Evolutionary conservation across 2,329 filamentous ascomycete genomes (phyloP).

Genomic region (Alternaria incomplexa): DNA sequence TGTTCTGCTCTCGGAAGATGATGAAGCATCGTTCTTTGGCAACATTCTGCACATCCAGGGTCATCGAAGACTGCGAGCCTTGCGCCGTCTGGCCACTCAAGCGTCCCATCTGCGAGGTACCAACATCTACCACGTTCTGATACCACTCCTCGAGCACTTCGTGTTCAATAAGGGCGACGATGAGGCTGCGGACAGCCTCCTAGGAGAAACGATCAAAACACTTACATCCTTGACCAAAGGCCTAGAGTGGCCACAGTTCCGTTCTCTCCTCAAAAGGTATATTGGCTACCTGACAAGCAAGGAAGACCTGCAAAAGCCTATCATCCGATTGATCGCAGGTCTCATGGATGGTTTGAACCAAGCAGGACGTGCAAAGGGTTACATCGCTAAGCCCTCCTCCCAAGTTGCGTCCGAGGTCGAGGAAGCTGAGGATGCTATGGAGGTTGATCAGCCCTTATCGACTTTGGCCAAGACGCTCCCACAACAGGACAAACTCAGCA

Average conservation of each 20-base stretch:
- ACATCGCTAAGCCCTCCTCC: slow-evolving; percentile 26
- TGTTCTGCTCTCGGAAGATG: slow-evolving; percentile 72
- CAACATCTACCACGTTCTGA: slow-evolving; percentile 84
- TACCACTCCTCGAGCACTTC: slow-evolving; percentile 93
- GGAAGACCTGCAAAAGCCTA: slow-evolving; percentile 82
- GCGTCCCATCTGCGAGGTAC: slow-evolving; percentile 74
- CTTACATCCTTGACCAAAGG: slow-evolving; percentile 76
- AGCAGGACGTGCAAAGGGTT: slow-evolving; percentile 53
- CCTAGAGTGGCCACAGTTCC: slow-evolving; percentile 90
- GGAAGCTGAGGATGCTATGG: slow-evolving; percentile 28
- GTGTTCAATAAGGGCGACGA: slow-evolving; percentile 84
- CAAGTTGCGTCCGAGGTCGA: slow-evolving; percentile 45
- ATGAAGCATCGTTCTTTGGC: slow-evolving; percentile 86
- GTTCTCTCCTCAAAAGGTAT: slow-evolving; percentile 82
- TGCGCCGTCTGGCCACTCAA: slow-evolving; percentile 75
- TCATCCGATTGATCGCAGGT: slow-evolving; percentile 80
- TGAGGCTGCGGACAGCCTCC: slow-evolving; percentile 77
- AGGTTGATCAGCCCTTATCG: slow-evolving; percentile 28
- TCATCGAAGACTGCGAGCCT: slow-evolving; percentile 81
- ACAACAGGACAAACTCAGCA: slow-evolving; percentile 67
- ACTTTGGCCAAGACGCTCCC: slow-evolving; percentile 71
- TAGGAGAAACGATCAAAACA: slow-evolving; percentile 83
- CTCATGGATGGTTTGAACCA: slow-evolving; percentile 77
- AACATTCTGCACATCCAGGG: slow-evolving; percentile 91
- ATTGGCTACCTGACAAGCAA: slow-evolving; percentile 81